phyloP scores from a whole-genome alignment of 108 stramenopile species.

The Cyclotella distinguenda region DNA sequence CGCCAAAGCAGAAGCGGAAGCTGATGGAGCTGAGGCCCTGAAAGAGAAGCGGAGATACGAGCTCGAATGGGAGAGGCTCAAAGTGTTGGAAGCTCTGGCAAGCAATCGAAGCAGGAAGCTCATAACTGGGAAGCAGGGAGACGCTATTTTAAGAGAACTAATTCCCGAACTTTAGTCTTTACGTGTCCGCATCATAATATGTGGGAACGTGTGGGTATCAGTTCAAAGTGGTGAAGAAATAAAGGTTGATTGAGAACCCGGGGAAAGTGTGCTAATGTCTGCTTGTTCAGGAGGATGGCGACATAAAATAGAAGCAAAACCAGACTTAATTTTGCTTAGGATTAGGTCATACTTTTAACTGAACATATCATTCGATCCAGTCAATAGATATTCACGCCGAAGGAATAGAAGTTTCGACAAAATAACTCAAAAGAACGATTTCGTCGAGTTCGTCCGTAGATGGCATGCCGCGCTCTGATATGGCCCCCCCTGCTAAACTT shows the following conservation, averaged over 20 bases:
- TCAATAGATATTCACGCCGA: conserved; percentile 31
- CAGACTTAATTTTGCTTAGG: too few relatives aligned
- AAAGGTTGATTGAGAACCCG: too few relatives aligned
- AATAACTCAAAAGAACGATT: conserved; percentile 54
- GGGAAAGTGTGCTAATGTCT: too few relatives aligned
- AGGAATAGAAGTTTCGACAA: conserved; percentile 10
- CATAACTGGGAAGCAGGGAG: conserved; percentile 50
- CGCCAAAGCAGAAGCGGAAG: conserved; percentile 52
- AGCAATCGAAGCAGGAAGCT: conserved; percentile 45
- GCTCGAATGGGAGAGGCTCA: conserved; percentile 56
- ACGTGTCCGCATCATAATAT: neutral
- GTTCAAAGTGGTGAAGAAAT: too few relatives aligned
- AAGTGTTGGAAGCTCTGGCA: conserved; percentile 52
- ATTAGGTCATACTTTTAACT: too few relatives aligned
- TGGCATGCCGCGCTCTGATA: conserved; percentile 75
- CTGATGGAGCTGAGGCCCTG: conserved; percentile 44
- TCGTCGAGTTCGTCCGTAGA: conserved; percentile 80
- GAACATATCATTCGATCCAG: too few relatives aligned
- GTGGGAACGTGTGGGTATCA: too few relatives aligned
- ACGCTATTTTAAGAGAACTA: conserved; percentile 38
- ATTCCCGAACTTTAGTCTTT: conserved; percentile 17
- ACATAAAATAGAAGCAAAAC: too few relatives aligned
- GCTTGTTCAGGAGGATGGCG: too few relatives aligned
- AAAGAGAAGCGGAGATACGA: conserved; percentile 58
- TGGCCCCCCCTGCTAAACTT: conserved; percentile 63